phyloP scores from a whole-genome alignment of 2,329 filamentous ascomycete genomes.

The Beauveria medogensis region DNA sequence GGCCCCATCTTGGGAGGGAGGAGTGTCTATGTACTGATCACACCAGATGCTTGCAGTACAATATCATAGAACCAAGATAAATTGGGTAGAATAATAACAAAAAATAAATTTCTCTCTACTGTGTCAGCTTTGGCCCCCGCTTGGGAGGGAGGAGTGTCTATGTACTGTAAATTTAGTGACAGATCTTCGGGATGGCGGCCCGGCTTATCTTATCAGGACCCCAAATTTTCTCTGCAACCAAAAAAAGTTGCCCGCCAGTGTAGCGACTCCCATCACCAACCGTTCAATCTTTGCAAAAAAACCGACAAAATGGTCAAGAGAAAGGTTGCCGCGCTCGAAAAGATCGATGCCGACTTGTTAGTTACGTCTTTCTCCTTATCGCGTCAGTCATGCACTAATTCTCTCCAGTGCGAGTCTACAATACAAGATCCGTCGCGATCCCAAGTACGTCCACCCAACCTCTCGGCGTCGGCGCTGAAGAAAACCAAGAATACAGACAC shows the following conservation, averaged over 20 bases:
- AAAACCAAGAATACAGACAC: neutral
- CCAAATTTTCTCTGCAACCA: slow-evolving; percentile 3
- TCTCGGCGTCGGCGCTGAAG: neutral
- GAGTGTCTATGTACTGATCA: too few relatives aligned
- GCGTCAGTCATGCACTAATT: slow-evolving; percentile 19
- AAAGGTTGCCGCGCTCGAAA: slow-evolving; percentile 87
- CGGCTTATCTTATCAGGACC: neutral
- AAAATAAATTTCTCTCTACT: too few relatives aligned
- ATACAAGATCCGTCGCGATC: slow-evolving; percentile 84
- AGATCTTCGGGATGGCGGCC: too few relatives aligned
- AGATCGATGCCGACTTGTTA: slow-evolving; percentile 82
- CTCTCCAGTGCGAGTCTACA: slow-evolving; percentile 66
- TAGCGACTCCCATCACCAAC: neutral
- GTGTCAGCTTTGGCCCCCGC: too few relatives aligned
- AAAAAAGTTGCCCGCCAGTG: slow-evolving; percentile 10
- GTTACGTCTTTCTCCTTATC: slow-evolving; percentile 19
- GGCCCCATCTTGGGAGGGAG: too few relatives aligned
- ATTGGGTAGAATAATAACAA: too few relatives aligned
- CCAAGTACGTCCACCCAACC: slow-evolving; percentile 46
- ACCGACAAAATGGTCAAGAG: slow-evolving; percentile 64
- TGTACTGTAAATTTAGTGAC: too few relatives aligned
- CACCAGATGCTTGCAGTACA: too few relatives aligned
- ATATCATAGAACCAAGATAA: too few relatives aligned
- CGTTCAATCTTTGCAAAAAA: neutral
- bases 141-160: too few relatives aligned